Evolutionary conservation across 2,329 filamentous ascomycete genomes (phyloP).

Genomic region (Fusarium verticillioides): DNA sequence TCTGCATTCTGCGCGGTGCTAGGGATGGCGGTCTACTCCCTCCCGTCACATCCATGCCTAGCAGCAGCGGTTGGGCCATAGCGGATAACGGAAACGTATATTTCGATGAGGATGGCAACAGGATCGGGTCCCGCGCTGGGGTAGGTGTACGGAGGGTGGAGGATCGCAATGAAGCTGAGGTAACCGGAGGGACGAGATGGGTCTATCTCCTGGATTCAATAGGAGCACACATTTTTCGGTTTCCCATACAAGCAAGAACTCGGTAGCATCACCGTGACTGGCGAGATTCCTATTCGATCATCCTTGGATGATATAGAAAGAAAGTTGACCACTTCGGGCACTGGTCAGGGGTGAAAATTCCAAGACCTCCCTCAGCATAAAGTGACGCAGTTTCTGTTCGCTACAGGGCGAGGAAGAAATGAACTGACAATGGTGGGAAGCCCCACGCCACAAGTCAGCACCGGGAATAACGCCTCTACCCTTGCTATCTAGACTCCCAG

Average conservation of each 20-base stretch:
- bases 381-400: constrained; percentile 48
- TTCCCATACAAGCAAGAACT: neutral
- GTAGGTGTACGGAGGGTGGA: constrained; percentile 65
- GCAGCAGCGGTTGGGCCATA: constrained; percentile 88
- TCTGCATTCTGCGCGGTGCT: constrained; percentile 53
- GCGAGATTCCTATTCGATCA: neutral
- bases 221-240: neutral
- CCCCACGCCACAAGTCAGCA: constrained; percentile 44
- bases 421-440: constrained; percentile 85
- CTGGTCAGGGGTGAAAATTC: constrained; percentile 70
- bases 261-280: neutral
- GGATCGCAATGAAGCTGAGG: too few relatives aligned
- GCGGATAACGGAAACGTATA: constrained; percentile 89
- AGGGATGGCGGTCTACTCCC: constrained; percentile 66
- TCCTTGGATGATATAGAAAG: neutral
- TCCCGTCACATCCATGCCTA: constrained; percentile 65
- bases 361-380: constrained; percentile 74
- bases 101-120: constrained; percentile 84
- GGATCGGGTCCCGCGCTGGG: constrained; percentile 68
- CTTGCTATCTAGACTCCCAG: neutral
- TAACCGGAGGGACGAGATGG: constrained; percentile 42
- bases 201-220: too few relatives aligned
- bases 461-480: neutral
- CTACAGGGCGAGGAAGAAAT: neutral
- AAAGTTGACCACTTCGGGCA: constrained; percentile 78